Base-by-base conservation (phyloP, 345 rosid species). In the Arabis hirsuta region DNA sequence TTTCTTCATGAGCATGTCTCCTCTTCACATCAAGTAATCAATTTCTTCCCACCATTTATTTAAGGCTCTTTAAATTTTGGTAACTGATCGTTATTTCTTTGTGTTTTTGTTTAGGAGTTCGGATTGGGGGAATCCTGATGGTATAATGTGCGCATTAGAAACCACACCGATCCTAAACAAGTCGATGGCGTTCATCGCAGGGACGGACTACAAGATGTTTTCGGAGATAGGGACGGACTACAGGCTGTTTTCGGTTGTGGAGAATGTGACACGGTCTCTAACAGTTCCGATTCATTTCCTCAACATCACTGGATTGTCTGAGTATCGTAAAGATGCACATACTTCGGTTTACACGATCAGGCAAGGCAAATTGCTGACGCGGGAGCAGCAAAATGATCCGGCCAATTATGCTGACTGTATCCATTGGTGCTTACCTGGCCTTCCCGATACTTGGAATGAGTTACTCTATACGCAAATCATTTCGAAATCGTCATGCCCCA, bases 1-100 rank as follows among this genome's bases (percentile, higher is more conserved):
- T 54, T 95, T 95, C 97, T 92, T 95, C 80, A 83, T 70, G 78
- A 95, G 92, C 94, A 88, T 63, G 97, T 90, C 97, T 55, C 98
- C 99, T 65, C 82, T 86, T 3, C 99, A 95, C 58, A 87, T 84
- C 82, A 88, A 86, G 98, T 92, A 83, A 76, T 24, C n/a, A 24
- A 32, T 62, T 44, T 71, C 8, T 16, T 43, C 8, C 19, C 2
- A 46, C 5, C 12, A 34, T 22, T 47, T 59, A 8, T 9, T 36
- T 8, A 36, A 32, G 12, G 10, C 22, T 34, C 1, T 61, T 8
- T 51, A 4, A 47, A 2, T 44, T 29, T 46, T 59, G 2, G 7
- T 12, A 12, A 1, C 9, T 59, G 13, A 65, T 73, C 11, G 2
- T 16, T 11, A 3, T 7, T 44, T 0, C 6, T 13, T 24, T 11